phyloP scores from a whole-genome alignment of 2,329 filamentous ascomycete genomes.

The Beauveria rudraprayagi region DNA sequence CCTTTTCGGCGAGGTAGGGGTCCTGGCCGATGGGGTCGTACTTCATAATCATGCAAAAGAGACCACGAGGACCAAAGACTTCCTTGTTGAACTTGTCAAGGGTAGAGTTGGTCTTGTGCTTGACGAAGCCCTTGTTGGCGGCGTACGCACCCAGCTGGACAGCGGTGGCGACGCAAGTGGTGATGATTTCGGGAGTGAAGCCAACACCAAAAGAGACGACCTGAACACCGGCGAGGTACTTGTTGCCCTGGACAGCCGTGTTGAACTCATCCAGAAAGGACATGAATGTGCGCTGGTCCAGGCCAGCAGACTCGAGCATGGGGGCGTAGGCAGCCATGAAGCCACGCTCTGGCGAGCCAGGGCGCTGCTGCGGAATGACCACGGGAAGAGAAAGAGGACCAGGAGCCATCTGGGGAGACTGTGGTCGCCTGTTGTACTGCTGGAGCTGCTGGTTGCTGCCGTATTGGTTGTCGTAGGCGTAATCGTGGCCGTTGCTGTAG shows the following conservation, averaged over 20 bases:
- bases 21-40: slow-evolving; percentile 11
- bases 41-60: slow-evolving; percentile 14
- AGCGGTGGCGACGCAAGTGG: slow-evolving; percentile 10
- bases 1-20: neutral
- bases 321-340: slow-evolving; percentile 13
- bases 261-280: slow-evolving; percentile 11
- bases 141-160: slow-evolving; percentile 11
- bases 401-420: slow-evolving; percentile 8
- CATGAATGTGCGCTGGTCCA: slow-evolving; percentile 12
- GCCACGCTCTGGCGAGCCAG: slow-evolving; percentile 11
- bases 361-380: slow-evolving; percentile 12
- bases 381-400: slow-evolving; percentile 11
- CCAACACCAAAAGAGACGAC: slow-evolving; percentile 13
- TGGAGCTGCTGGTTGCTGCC: slow-evolving; percentile 8
- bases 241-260: slow-evolving; percentile 13
- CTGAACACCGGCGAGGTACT: slow-evolving; percentile 11
- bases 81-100: slow-evolving; percentile 13
- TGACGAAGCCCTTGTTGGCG: slow-evolving; percentile 12
- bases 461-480: slow-evolving; percentile 2
- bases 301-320: slow-evolving; percentile 7
- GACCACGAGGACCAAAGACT: slow-evolving; percentile 11
- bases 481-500: neutral
- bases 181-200: slow-evolving; percentile 12
- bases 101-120: slow-evolving; percentile 12
- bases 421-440: slow-evolving; percentile 5